These are phyloP conservation scores for Hortaea werneckii DNA, from an alignment of 2,329 filamentous ascomycete species.

Conservation along the genomic window DNA sequence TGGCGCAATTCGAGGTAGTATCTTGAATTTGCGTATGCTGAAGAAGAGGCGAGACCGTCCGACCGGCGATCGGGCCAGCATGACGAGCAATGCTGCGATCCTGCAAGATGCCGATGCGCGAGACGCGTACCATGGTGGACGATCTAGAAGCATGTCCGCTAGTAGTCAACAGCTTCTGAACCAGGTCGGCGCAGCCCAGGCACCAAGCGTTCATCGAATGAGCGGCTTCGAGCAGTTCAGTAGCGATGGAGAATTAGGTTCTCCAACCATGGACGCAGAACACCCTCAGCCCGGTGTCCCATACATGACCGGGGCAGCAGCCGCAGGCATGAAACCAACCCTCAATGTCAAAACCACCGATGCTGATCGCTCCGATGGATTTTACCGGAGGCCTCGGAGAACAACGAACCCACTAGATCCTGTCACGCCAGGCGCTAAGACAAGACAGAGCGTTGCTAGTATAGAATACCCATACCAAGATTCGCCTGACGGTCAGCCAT, in stretches of 20 bases:
- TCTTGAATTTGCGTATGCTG: slow-evolving; percentile 54
- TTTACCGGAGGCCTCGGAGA: slow-evolving; percentile 67
- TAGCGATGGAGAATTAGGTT: slow-evolving; percentile 50
- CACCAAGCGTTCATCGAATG: slow-evolving; percentile 25
- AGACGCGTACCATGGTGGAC: slow-evolving; percentile 28
- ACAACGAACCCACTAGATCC: slow-evolving; percentile 49
- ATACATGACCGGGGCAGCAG: slow-evolving; percentile 1
- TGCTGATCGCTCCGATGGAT: slow-evolving; percentile 51
- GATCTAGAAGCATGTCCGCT: slow-evolving; percentile 50
- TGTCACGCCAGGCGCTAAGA: slow-evolving; percentile 31
- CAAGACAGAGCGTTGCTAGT: slow-evolving; percentile 36
- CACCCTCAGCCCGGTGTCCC: slow-evolving; percentile 6
- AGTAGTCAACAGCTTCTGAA: slow-evolving; percentile 54
- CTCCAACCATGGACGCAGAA: slow-evolving; percentile 22
- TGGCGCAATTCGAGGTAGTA: slow-evolving; percentile 55
- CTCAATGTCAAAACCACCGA: background rate
- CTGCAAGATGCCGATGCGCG: slow-evolving; percentile 32
- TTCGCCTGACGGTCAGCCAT: slow-evolving; percentile 27
- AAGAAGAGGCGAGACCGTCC: slow-evolving; percentile 21
- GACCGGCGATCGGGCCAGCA: slow-evolving; percentile 57
- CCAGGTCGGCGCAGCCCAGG: slow-evolving; percentile 17
- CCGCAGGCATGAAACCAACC: slow-evolving; percentile 8
- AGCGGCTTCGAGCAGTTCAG: slow-evolving; percentile 44
- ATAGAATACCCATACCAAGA: slow-evolving; percentile 34
- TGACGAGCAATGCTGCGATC: slow-evolving; percentile 75